Percentiles rank a stretch among this genome's conserved stretches.
Conservation (phyloP, 1,139 yeast genomes). For the Kluyveromyces sp. region DNA sequence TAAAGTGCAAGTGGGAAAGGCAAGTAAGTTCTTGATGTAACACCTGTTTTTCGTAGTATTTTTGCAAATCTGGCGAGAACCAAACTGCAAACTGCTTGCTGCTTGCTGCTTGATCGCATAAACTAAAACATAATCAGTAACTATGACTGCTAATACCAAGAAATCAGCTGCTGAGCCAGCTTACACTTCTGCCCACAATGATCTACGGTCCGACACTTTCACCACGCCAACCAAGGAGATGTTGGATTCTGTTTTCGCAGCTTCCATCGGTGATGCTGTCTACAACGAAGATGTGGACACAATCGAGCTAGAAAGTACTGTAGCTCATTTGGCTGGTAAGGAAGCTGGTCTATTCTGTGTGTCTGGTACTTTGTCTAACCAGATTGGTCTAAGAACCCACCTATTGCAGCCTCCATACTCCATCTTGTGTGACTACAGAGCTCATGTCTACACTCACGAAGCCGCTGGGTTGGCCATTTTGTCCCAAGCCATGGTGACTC, state of each 20-base stretch:
- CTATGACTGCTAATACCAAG: constrained; percentile 1
- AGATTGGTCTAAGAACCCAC: constrained; percentile 73
- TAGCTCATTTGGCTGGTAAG: constrained; percentile 69
- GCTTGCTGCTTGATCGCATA: background rate
- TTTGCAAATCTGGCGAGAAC: background rate
- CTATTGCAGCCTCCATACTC: constrained; percentile 81
- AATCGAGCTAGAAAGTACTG: constrained; percentile 51
- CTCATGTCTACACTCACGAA: constrained; percentile 77
- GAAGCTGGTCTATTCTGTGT: constrained; percentile 79
- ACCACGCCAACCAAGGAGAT: constrained; percentile 80
- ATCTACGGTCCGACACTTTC: constrained; percentile 83
- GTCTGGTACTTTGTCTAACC: constrained; percentile 89
- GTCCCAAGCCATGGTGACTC: constrained; percentile 87
- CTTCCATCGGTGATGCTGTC: constrained; percentile 80
- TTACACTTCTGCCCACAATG: constrained; percentile 39
- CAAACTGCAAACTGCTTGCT: background rate
- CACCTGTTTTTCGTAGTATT: no score
- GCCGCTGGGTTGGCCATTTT: constrained; percentile 88
- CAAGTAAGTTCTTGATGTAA: no score
- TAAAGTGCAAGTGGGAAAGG: no score
- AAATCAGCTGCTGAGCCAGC: constrained; percentile 11
- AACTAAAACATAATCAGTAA: background rate
- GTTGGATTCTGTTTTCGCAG: constrained; percentile 53
- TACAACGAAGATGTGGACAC: constrained; percentile 79
- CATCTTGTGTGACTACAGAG: constrained; percentile 74